Conservation (phyloP, 805 yeast genomes). For the Tanozyma kutaoensis region DNA sequence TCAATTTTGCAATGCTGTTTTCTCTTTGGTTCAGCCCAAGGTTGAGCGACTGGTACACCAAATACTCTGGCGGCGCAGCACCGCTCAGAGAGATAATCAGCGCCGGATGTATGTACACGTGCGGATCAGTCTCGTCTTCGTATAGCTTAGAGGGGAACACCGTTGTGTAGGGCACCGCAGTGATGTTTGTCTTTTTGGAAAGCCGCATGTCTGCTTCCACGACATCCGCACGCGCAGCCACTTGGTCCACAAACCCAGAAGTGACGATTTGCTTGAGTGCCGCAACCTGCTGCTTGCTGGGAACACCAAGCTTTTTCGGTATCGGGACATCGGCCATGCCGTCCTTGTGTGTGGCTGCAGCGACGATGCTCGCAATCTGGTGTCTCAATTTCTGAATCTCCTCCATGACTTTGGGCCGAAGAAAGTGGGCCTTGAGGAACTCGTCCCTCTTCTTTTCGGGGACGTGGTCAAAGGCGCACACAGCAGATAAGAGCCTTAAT, state of each 20-base stretch:
- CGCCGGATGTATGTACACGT: slow-evolving; percentile 69
- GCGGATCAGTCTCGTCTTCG: slow-evolving; percentile 24
- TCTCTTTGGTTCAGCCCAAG: slow-evolving; percentile 32
- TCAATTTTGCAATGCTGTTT: slow-evolving; percentile 28
- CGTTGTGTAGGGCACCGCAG: slow-evolving; percentile 53
- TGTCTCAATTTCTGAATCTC: slow-evolving; percentile 73
- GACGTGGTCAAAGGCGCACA: slow-evolving; percentile 79
- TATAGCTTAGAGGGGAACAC: slow-evolving; percentile 13
- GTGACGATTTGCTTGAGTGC: slow-evolving; percentile 85
- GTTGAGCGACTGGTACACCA: slow-evolving; percentile 63
- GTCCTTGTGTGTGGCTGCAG: slow-evolving; percentile 47
- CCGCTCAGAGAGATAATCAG: slow-evolving; percentile 53
- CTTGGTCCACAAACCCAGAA: slow-evolving; percentile 85
- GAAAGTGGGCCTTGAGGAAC: slow-evolving; percentile 49
- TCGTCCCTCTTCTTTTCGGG: slow-evolving; percentile 27
- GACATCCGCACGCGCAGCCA: slow-evolving; percentile 74
- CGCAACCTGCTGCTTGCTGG: slow-evolving; percentile 53
- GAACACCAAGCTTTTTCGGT: slow-evolving; percentile 45
- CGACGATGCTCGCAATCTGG: slow-evolving; percentile 69
- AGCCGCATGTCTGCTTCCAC: slow-evolving; percentile 48
- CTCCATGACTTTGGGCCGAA: slow-evolving; percentile 71
- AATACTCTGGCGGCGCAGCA: slow-evolving; percentile 61
- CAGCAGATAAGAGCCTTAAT: slow-evolving; percentile 60
- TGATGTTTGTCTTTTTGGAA: slow-evolving; percentile 43
- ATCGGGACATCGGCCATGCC: slow-evolving; percentile 33